Percentiles rank a stretch among this genome's conserved stretches.
phyloP scores from a whole-genome alignment of 495 filamentous ascomycete genomes.

The Neurospora sublineolata region DNA sequence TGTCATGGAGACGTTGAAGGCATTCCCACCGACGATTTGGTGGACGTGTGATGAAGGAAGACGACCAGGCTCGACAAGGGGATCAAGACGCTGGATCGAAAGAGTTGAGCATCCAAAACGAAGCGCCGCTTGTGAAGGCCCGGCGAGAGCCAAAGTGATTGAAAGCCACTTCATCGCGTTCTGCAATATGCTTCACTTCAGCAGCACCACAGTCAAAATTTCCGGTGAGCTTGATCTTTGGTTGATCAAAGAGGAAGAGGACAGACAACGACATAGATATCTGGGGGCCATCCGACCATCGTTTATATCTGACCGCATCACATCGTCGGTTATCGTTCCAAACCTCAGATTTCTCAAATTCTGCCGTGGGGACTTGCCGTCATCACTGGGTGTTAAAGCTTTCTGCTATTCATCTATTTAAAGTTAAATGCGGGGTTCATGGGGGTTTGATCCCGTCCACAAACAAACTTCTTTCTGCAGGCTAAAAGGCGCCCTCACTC shows the following conservation, averaged over 20 bases:
- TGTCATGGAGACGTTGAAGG: constrained; percentile 36
- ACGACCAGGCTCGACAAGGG: constrained; percentile 31
- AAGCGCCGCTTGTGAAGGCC: constrained; percentile 29
- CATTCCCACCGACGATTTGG: constrained; percentile 39
- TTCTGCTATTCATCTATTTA: neutral
- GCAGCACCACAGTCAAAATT: neutral
- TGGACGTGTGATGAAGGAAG: constrained; percentile 35
- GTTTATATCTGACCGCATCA: neutral
- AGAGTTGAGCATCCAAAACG: constrained; percentile 37
- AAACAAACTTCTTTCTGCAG: neutral
- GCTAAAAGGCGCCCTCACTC: neutral
- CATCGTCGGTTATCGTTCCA: neutral
- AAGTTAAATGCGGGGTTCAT: neutral
- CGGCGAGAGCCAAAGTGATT: constrained; percentile 25
- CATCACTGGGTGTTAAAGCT: neutral
- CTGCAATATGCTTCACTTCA: neutral
- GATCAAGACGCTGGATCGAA: constrained; percentile 34
- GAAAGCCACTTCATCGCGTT: constrained; percentile 34
- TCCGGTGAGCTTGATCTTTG: neutral
- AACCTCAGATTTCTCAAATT: neutral
- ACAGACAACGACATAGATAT: neutral
- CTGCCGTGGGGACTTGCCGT: neutral
- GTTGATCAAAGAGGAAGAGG: neutral
- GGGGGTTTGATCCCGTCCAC: neutral
- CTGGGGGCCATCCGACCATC: neutral